phyloP scores from a whole-genome alignment of 106 monocot species.

The Narthecium ossifragum region DNA sequence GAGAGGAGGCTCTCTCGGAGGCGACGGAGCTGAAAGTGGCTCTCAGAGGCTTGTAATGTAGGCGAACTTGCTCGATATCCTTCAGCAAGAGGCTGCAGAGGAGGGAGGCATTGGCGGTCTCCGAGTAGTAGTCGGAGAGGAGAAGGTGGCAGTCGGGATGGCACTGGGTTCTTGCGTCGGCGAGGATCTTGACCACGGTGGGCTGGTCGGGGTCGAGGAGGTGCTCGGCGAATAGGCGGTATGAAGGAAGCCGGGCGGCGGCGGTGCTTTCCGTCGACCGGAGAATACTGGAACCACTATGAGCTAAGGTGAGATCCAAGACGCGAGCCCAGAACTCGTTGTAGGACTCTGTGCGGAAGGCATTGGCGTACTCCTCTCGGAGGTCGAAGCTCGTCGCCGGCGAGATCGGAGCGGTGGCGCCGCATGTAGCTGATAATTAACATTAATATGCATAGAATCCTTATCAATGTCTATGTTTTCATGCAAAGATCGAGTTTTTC shows the following conservation, averaged over 20 bases:
- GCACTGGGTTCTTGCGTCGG: background rate
- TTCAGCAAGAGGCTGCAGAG: slow-evolving; percentile 51
- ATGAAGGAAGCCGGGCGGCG: slow-evolving; percentile 34
- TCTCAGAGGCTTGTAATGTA: slow-evolving; percentile 27
- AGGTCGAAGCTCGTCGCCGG: slow-evolving; percentile 37
- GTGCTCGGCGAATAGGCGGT: slow-evolving; percentile 42
- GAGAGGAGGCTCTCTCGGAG: slow-evolving; percentile 6
- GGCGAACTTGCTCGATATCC: slow-evolving; percentile 47
- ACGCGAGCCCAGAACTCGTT: slow-evolving; percentile 67
- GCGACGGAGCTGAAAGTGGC: slow-evolving; percentile 16
- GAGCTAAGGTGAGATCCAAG: slow-evolving; percentile 33
- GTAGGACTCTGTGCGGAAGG: slow-evolving; percentile 84
- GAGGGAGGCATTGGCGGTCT: slow-evolving; percentile 60
- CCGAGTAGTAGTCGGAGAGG: slow-evolving; percentile 45
- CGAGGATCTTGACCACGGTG: slow-evolving; percentile 25
- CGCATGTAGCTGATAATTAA: background rate
- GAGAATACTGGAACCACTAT: slow-evolving; percentile 7
- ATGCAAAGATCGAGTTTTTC: background rate
- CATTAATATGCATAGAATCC: background rate
- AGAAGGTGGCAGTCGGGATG: slow-evolving; percentile 16
- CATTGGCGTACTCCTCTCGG: slow-evolving; percentile 63
- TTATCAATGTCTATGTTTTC: background rate
- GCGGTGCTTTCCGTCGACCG: slow-evolving; percentile 8
- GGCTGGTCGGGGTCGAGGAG: slow-evolving; percentile 73
- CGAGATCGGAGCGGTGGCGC: slow-evolving; percentile 8